A percentile compares a stretch with the other conserved stretches of the same genome.
Evolutionary conservation across 2,329 filamentous ascomycete species (phyloP).

Genomic region (Alternaria sp.): DNA sequence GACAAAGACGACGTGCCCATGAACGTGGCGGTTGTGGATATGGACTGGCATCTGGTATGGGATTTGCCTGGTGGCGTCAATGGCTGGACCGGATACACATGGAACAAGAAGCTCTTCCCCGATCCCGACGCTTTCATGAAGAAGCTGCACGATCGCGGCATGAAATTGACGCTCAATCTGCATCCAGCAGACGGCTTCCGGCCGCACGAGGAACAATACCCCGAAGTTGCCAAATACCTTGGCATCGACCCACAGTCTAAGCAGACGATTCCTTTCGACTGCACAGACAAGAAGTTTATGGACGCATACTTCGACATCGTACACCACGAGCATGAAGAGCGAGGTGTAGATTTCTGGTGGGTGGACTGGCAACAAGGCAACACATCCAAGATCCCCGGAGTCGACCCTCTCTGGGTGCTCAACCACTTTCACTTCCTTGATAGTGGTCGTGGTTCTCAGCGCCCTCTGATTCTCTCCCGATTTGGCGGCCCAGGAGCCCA

Average conservation of each 20-base stretch:
- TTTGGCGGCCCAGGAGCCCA: conserved; percentile 70
- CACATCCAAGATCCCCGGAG: conserved; percentile 62
- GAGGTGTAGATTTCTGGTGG: conserved; percentile 72
- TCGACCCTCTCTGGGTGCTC: conserved; percentile 71
- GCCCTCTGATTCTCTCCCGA: conserved; percentile 66
- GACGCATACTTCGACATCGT: conserved; percentile 67
- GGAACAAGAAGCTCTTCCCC: conserved; percentile 67
- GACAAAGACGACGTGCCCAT: conserved; percentile 61
- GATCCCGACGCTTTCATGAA: conserved; percentile 62
- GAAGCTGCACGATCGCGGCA: conserved; percentile 60
- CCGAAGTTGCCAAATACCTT: conserved; percentile 62
- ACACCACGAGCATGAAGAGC: conserved; percentile 63
- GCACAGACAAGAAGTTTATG: conserved; percentile 62
- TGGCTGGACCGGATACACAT: conserved; percentile 71
- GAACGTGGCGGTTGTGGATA: conserved; percentile 68
- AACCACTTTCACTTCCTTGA: conserved; percentile 72
- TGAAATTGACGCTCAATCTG: conserved; percentile 67
- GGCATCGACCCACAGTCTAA: conserved; percentile 60
- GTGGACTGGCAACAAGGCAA: conserved; percentile 72
- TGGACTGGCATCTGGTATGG: conserved; percentile 70
- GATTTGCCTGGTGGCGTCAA: conserved; percentile 46
- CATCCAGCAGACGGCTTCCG: conserved; percentile 69
- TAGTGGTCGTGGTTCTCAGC: conserved; percentile 53
- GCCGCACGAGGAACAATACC: conserved; percentile 64
- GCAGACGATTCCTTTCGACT: conserved; percentile 65